Percentiles rank a stretch among this genome's conserved stretches.
Evolutionary conservation across 2,329 filamentous ascomycete species (phyloP).

Genomic region (Parafenestella ontariensis): DNA sequence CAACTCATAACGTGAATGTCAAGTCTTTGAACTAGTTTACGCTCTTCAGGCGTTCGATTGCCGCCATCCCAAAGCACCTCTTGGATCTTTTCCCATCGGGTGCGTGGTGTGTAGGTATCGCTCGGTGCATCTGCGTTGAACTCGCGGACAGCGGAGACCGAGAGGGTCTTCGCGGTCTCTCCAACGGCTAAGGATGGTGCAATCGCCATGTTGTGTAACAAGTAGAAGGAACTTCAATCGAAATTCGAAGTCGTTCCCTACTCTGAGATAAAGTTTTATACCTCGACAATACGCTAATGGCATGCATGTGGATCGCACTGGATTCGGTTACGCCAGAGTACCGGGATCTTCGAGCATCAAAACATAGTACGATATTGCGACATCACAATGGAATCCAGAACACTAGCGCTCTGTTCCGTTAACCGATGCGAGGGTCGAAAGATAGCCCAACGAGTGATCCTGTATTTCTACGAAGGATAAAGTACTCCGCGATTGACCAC

Average conservation of each 20-base stretch:
- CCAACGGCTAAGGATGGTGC: not conserved
- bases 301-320: not conserved
- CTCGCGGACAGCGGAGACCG: not conserved
- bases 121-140: not conserved
- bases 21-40: slow-evolving; percentile 23
- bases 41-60: slow-evolving; percentile 18
- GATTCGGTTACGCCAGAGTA: not conserved
- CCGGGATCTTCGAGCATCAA: not conserved
- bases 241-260: not conserved
- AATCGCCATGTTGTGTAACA: not conserved
- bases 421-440: not conserved
- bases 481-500: not conserved
- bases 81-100: slow-evolving; percentile 11
- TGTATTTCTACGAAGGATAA: not conserved
- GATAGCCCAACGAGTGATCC: not conserved
- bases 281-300: not conserved
- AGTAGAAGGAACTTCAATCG: not conserved
- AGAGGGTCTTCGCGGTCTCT: not conserved
- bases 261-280: not conserved
- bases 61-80: slow-evolving; percentile 10
- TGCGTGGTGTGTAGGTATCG: not conserved
- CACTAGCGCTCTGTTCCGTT: not conserved
- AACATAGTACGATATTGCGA: slow-evolving; percentile 8
- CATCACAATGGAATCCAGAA: not conserved
- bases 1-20: slow-evolving; percentile 23